Conservation (phyloP, 108 stramenopile species). For the Tribonema minus region DNA sequence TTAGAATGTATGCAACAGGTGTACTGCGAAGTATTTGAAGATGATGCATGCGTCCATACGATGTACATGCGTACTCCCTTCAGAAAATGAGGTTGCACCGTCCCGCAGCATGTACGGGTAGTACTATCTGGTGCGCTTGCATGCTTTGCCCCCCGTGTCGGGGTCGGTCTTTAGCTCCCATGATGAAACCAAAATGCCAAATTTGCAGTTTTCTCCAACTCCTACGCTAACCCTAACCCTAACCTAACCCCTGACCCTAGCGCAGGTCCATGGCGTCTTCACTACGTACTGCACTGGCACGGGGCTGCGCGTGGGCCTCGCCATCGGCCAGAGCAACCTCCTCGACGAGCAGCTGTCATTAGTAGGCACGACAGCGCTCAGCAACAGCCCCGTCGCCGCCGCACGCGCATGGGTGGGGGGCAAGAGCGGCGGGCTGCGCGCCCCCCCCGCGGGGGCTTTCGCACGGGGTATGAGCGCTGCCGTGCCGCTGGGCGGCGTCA, state of each 20-base stretch:
- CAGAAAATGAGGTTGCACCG: too few species aligned
- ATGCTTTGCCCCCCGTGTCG: too few species aligned
- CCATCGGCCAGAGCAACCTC: constrained; percentile 77
- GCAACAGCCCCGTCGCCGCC: background rate
- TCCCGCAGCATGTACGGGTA: too few species aligned
- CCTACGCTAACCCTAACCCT: background rate
- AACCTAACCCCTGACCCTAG: background rate
- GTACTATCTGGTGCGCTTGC: too few species aligned
- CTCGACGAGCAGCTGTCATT: constrained; percentile 63
- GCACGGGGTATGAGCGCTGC: constrained; percentile 33
- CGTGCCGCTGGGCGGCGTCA: background rate
- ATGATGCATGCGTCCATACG: too few species aligned
- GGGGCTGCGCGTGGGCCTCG: constrained; percentile 72
- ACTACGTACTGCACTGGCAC: constrained; percentile 68
- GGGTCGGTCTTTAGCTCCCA: too few species aligned
- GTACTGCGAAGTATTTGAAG: too few species aligned
- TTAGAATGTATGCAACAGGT: too few species aligned
- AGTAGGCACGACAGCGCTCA: constrained; percentile 36
- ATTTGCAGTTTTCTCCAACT: background rate
- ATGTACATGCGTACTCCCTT: too few species aligned
- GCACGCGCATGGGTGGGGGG: background rate
- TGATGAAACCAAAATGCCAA: too few species aligned
- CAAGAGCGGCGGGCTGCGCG: constrained; percentile 25
- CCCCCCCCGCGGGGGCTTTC: constrained; percentile 35
- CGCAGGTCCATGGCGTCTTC: constrained; percentile 80